Percentiles rank a stretch among this genome's conserved stretches.
These are phyloP conservation scores for Favolaschia claudopus DNA, from an alignment of 768 basidiomycete genomes.

Conservation along the genomic window DNA sequence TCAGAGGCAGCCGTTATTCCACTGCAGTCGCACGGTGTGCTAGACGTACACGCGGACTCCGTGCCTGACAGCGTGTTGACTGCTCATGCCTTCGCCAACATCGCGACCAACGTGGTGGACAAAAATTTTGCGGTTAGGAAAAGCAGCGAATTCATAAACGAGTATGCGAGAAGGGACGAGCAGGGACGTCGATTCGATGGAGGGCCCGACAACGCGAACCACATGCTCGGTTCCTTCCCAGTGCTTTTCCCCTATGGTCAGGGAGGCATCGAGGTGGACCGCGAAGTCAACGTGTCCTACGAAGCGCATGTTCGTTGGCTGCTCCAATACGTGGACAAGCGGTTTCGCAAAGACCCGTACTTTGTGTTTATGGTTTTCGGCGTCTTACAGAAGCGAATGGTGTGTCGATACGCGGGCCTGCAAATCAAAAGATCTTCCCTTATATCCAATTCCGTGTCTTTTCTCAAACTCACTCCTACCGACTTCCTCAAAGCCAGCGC, in stretches of 20 bases:
- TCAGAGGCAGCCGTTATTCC: not conserved
- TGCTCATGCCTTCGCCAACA: constrained; percentile 8
- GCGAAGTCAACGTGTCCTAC: constrained; percentile 29
- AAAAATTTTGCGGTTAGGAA: constrained; percentile 13
- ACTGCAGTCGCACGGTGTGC: not conserved
- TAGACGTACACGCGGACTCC: not conserved
- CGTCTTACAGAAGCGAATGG: constrained; percentile 36
- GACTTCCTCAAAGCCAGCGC: constrained; percentile 40
- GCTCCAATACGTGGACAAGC: constrained; percentile 35
- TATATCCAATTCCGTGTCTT: constrained; percentile 5
- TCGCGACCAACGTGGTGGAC: not conserved
- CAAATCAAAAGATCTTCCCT: no score
- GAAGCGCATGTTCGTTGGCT: constrained; percentile 39
- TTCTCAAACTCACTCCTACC: constrained; percentile 34
- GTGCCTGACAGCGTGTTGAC: not conserved
- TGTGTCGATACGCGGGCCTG: constrained; percentile 30
- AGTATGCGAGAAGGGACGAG: constrained; percentile 29
- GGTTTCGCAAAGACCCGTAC: constrained; percentile 35
- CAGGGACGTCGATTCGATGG: constrained; percentile 24
- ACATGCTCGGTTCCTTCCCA: constrained; percentile 38
- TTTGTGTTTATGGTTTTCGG: constrained; percentile 42
- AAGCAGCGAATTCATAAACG: constrained; percentile 35
- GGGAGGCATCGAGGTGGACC: constrained; percentile 39
- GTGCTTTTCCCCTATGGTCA: constrained; percentile 46
- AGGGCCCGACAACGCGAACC: constrained; percentile 34